A percentile compares a stretch with the other conserved stretches of the same genome.
Conservation (phyloP, 2,329 filamentous ascomycete genomes). For the Cladosporium austrohemisphaericum region DNA sequence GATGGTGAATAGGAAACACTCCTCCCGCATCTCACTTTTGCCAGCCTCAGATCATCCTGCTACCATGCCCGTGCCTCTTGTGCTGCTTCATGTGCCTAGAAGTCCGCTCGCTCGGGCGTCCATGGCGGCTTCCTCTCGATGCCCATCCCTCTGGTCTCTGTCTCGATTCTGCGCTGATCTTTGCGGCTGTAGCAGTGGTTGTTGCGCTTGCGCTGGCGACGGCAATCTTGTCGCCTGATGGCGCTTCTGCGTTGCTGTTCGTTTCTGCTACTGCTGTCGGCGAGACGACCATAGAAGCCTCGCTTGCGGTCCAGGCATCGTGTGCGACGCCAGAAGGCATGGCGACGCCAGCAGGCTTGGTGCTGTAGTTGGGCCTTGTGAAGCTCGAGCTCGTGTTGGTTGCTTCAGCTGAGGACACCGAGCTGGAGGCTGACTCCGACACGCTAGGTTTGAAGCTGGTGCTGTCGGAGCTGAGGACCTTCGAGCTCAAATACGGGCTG, state of each 20-base stretch:
- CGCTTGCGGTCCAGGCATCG: background rate
- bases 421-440: background rate
- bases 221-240: background rate
- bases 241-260: background rate
- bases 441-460: background rate
- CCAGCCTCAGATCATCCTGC: constrained; percentile 3
- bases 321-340: background rate
- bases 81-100: constrained; percentile 25
- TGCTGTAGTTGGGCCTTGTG: background rate
- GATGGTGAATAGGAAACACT: too few species aligned
- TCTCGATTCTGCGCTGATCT: background rate
- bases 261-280: background rate
- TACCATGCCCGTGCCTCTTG: constrained; percentile 24
- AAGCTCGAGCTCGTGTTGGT: background rate
- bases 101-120: constrained; percentile 16
- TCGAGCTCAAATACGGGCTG: background rate
- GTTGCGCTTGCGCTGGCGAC: background rate
- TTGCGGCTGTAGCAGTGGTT: background rate
- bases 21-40: too few species aligned
- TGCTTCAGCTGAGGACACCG: background rate
- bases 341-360: background rate
- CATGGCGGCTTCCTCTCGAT: background rate
- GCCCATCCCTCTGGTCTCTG: background rate
- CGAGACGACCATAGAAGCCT: background rate
- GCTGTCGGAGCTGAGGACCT: background rate